These are phyloP conservation scores for Globisporangium perplexum DNA, from an alignment of 352 stramenopile species.

Conservation along the genomic window DNA sequence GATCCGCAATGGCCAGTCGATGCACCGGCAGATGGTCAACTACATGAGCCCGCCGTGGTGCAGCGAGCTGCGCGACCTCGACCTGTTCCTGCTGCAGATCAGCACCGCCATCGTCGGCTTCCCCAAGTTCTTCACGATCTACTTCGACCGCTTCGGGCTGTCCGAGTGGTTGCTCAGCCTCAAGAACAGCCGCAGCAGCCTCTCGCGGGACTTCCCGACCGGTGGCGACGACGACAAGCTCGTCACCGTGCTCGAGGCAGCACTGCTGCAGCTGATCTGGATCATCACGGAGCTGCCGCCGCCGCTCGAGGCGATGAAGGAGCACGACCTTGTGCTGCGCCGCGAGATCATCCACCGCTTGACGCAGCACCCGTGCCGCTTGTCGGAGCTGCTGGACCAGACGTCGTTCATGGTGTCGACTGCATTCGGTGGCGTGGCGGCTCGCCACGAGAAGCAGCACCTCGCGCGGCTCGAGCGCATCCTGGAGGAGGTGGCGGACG, in stretches of 20 bases:
- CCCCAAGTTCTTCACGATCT: slow-evolving; percentile 66
- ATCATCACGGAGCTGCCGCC: slow-evolving; percentile 82
- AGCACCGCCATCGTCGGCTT: slow-evolving; percentile 53
- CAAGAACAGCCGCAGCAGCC: slow-evolving; percentile 41
- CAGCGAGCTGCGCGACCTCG: slow-evolving; percentile 63
- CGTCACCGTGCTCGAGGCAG: slow-evolving; percentile 62
- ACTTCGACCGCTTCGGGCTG: slow-evolving; percentile 78
- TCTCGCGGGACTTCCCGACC: slow-evolving; percentile 27
- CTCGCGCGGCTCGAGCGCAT: slow-evolving; percentile 52
- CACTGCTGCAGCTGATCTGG: slow-evolving; percentile 81
- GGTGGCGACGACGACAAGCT: slow-evolving; percentile 53
- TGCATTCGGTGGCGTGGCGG: slow-evolving; percentile 56
- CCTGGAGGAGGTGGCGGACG: slow-evolving; percentile 66
- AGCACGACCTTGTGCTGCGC: slow-evolving; percentile 58
- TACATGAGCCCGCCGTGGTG: slow-evolving; percentile 75
- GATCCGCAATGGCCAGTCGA: slow-evolving; percentile 83
- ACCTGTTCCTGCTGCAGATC: slow-evolving; percentile 72
- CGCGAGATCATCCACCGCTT: slow-evolving; percentile 87
- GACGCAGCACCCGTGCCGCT: slow-evolving; percentile 55
- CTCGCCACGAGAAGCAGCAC: slow-evolving; percentile 61
- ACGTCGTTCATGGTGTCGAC: slow-evolving; percentile 71
- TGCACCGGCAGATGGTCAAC: slow-evolving; percentile 77
- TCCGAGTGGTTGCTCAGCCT: slow-evolving; percentile 68
- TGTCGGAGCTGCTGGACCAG: slow-evolving; percentile 77
- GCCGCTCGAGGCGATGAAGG: slow-evolving; percentile 51